phyloP scores from a whole-genome alignment of 257 asterid genomes.

The Nicotiana attenuata region DNA sequence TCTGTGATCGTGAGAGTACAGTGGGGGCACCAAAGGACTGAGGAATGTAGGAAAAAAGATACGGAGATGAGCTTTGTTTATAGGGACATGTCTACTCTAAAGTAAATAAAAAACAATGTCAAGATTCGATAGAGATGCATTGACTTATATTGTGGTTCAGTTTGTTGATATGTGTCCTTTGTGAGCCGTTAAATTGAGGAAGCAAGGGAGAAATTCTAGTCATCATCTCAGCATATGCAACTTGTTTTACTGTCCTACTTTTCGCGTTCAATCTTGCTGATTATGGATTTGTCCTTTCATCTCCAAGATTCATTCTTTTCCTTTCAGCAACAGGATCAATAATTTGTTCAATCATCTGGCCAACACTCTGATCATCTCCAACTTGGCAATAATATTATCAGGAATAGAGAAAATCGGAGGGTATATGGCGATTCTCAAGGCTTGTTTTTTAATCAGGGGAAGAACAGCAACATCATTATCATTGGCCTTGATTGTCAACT shows the following conservation, averaged over 20 bases:
- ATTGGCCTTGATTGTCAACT: conserved; percentile 42
- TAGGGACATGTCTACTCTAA: too few species aligned
- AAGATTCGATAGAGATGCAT: neutral
- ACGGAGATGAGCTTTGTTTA: neutral
- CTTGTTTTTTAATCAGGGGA: conserved; percentile 43
- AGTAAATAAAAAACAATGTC: too few species aligned
- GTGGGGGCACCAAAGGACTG: neutral
- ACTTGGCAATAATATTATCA: conserved; percentile 36
- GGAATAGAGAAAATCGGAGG: conserved; percentile 47
- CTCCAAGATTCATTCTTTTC: conserved; percentile 27
- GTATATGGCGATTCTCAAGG: conserved; percentile 36
- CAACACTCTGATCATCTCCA: conserved; percentile 47
- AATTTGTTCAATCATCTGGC: conserved; percentile 60
- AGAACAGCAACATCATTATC: conserved; percentile 48
- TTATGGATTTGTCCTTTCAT: conserved; percentile 27
- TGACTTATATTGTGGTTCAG: neutral
- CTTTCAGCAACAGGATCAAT: conserved; percentile 51
- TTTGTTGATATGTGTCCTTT: neutral
- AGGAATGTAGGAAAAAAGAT: neutral
- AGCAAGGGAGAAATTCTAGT: neutral
- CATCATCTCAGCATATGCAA: conserved; percentile 58
- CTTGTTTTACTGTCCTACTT: conserved; percentile 49
- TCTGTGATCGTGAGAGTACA: neutral
- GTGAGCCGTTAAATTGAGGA: neutral
- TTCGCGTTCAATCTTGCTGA: conserved; percentile 30